A percentile compares a stretch with the other conserved stretches of the same genome.
These are phyloP conservation scores for Cryptosporidium tyzzeri DNA, from an alignment of 169 alveolate genomes.

Conservation along the genomic window DNA sequence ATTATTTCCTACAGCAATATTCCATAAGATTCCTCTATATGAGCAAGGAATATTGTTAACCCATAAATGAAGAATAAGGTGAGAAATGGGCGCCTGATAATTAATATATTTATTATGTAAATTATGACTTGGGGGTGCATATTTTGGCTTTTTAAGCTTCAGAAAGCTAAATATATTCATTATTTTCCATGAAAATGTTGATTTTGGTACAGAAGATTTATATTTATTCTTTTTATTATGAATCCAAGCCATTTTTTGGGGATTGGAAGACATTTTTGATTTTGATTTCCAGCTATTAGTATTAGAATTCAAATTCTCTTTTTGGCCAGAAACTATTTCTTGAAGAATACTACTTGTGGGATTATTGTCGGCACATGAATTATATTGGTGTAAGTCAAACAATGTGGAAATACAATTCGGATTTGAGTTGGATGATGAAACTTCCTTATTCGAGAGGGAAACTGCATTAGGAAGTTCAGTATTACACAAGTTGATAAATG, in stretches of 20 bases:
- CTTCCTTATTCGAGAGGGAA: slow-evolving; percentile 1
- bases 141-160: background rate
- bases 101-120: slow-evolving; percentile 13
- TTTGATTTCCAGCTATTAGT: background rate
- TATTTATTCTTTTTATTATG: background rate
- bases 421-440: background rate
- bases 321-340: background rate
- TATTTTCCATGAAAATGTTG: background rate
- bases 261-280: background rate
- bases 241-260: background rate
- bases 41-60: slow-evolving; percentile 46
- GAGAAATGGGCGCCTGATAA: slow-evolving; percentile 69
- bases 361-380: background rate
- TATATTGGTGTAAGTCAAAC: background rate
- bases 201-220: background rate
- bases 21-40: slow-evolving; percentile 64
- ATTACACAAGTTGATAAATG: slow-evolving; percentile 31
- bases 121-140: slow-evolving; percentile 27
- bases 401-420: background rate
- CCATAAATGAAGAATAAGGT: slow-evolving; percentile 54
- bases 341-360: background rate
- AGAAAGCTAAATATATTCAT: background rate
- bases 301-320: background rate
- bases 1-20: slow-evolving; percentile 39
- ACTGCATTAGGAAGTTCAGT: slow-evolving; percentile 19